Evolutionary conservation across 257 asterid species (phyloP).

Genomic region (Parsonsia alboflavescens): DNA sequence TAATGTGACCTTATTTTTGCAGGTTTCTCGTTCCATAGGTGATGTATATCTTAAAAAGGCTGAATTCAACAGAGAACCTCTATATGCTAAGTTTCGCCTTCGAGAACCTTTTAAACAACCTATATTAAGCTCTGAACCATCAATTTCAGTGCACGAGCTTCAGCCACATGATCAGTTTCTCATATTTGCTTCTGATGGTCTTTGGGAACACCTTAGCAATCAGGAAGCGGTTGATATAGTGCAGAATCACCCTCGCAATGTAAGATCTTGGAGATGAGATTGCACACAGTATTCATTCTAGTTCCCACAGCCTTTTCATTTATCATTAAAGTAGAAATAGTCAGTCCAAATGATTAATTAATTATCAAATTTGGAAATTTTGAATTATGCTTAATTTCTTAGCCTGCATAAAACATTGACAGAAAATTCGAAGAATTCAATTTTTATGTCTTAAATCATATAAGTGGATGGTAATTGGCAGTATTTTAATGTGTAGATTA

Average conservation of each 20-base stretch:
- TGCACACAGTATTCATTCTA: not conserved
- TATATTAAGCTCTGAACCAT: slow-evolving; percentile 43
- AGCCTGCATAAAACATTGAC: not conserved
- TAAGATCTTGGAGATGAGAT: slow-evolving; percentile 21
- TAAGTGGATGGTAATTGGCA: not conserved
- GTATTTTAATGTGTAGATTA: too few relatives aligned
- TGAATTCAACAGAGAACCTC: slow-evolving; percentile 44
- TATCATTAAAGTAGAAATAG: not conserved
- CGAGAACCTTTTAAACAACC: slow-evolving; percentile 40
- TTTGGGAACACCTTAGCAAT: slow-evolving; percentile 53
- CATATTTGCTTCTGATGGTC: slow-evolving; percentile 54
- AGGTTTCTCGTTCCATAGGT: slow-evolving; percentile 50
- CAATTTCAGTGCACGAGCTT: slow-evolving; percentile 39
- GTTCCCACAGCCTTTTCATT: not conserved
- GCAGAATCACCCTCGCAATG: slow-evolving; percentile 35
- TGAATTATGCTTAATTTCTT: not conserved
- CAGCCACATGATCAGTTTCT: slow-evolving; percentile 43
- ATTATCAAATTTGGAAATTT: too few relatives aligned
- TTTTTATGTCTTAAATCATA: not conserved
- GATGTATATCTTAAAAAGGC: slow-evolving; percentile 47
- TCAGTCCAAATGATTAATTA: not conserved
- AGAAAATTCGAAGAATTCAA: not conserved
- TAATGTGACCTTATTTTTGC: slow-evolving; percentile 16
- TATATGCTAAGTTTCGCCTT: slow-evolving; percentile 44
- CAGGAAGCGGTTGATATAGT: slow-evolving; percentile 55